Evolutionary conservation across 2,329 filamentous ascomycete species (phyloP), one percentile per base, ranked within the genome.

Genomic region (Colletotrichum tabaci): DNA sequence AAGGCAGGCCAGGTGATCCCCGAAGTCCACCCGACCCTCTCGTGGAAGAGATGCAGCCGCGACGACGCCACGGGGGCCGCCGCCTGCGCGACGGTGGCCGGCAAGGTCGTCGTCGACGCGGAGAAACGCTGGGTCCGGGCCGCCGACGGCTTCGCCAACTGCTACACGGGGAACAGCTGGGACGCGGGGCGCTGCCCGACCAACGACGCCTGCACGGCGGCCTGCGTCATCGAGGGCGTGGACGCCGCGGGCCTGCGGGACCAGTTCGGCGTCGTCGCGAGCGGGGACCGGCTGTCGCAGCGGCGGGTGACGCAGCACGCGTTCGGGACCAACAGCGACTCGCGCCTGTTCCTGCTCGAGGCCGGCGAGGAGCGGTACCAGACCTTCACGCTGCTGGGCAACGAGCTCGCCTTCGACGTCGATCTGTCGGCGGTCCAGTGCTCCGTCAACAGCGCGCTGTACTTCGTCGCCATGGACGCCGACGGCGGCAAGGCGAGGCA

Each of bases 381-480:
- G 80, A 85, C 87, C 76, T 88, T 92, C 81, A 85, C 88, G 67
- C 83, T 92, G 63, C 82, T 87, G 71, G 88, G 88, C 80, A 85
- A 89, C 76, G 91, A 93, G 79, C 88, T 93, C 77, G 87, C 88
- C 46, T 92, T 93, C 68, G 90, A 92, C 67, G 89, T 92, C 18
- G 90, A 93, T 77, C 85, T 91, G 40, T 91, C 89, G 38, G 86
- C 86, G 67, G 83, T 92, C 35, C 87, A 76, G 44, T 93, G 91
- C 75, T 91, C 91, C 64, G 80, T 93, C 73, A 92, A 93, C 80
- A 89, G 89, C 63, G 90, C 90, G 38, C 80, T 92, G 47, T 92
- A 92, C 81, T 86, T 89, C 60, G 83, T 87, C 18, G 81, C 84
- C 72, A 90, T 90, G 88, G 85, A 87, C 9, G 80, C 82, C 30